Conservation (phyloP, 2,329 filamentous ascomycete species). For the Leptosphaerulina australis region DNA sequence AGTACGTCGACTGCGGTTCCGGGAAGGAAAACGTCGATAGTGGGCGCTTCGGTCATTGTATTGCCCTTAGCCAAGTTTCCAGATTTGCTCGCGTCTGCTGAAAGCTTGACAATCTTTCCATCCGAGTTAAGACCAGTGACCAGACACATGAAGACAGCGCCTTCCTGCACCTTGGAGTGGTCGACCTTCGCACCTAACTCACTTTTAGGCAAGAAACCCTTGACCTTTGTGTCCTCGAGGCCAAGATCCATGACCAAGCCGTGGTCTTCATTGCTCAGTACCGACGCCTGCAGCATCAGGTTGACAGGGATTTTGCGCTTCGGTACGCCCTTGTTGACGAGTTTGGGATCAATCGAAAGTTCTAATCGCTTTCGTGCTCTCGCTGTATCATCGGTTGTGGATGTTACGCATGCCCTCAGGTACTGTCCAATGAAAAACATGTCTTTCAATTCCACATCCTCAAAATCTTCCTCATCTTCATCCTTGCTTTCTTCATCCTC, state of each 20-base stretch:
- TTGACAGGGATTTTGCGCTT: constrained; percentile 76
- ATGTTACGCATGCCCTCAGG: constrained; percentile 80
- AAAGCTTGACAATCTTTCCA: constrained; percentile 86
- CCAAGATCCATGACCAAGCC: constrained; percentile 93
- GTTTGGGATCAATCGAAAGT: constrained; percentile 78
- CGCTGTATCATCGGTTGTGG: constrained; percentile 71
- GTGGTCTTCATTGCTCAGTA: constrained; percentile 93
- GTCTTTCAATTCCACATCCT: constrained; percentile 72
- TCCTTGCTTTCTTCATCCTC: constrained; percentile 66
- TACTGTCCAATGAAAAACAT: constrained; percentile 88
- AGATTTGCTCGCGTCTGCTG: constrained; percentile 72
- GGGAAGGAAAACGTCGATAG: constrained; percentile 87
- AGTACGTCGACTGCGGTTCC: constrained; percentile 89
- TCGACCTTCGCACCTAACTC: constrained; percentile 73
- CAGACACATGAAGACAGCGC: constrained; percentile 82
- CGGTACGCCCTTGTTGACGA: constrained; percentile 76
- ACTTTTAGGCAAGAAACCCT: constrained; percentile 84
- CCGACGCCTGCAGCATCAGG: constrained; percentile 81
- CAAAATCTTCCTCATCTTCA: constrained; percentile 53
- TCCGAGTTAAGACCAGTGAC: constrained; percentile 76
- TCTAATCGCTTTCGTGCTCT: constrained; percentile 83
- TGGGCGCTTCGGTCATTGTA: constrained; percentile 76
- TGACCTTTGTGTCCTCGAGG: constrained; percentile 68
- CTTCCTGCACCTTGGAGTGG: constrained; percentile 75
- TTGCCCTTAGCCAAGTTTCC: constrained; percentile 70